Percentiles rank a stretch among this genome's conserved stretches.
phyloP scores from a whole-genome alignment of 1,139 yeast genomes.

The Candida tropicalis region DNA sequence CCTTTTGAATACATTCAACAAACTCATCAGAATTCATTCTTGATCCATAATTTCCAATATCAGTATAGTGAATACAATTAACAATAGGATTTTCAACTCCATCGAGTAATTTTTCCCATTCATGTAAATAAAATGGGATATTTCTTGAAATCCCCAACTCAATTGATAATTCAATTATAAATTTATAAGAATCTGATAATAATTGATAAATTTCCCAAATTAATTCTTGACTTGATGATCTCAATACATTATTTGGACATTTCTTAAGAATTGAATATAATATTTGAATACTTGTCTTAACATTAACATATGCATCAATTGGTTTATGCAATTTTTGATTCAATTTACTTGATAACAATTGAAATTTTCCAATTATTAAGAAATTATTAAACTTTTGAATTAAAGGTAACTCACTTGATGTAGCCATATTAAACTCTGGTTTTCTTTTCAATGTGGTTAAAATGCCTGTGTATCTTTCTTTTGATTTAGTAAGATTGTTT shows the following conservation, averaged over 20 bases:
- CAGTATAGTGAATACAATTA: constrained; percentile 28
- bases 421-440: constrained; percentile 29
- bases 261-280: constrained; percentile 45
- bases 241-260: constrained; percentile 24
- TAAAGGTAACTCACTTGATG: constrained; percentile 20
- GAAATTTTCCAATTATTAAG: constrained; percentile 38
- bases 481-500: constrained; percentile 21
- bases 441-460: constrained; percentile 28
- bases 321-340: constrained; percentile 19
- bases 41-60: constrained; percentile 20
- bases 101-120: constrained; percentile 41
- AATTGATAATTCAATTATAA: constrained; percentile 37
- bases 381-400: constrained; percentile 34
- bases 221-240: constrained; percentile 24
- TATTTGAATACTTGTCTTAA: constrained; percentile 43
- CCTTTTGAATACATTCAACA: constrained; percentile 4
- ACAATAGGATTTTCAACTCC: constrained; percentile 28
- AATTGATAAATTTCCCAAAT: constrained; percentile 38
- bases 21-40: constrained; percentile 15
- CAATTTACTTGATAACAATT: constrained; percentile 29
- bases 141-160: constrained; percentile 59
- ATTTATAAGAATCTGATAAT: constrained; percentile 37
- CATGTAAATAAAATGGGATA: constrained; percentile 50
- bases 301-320: constrained; percentile 29
- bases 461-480: constrained; percentile 26